A percentile compares a stretch with the other conserved stretches of the same genome.
Conservation (phyloP, 805 yeast genomes). For the Danielia reshetovae region DNA sequence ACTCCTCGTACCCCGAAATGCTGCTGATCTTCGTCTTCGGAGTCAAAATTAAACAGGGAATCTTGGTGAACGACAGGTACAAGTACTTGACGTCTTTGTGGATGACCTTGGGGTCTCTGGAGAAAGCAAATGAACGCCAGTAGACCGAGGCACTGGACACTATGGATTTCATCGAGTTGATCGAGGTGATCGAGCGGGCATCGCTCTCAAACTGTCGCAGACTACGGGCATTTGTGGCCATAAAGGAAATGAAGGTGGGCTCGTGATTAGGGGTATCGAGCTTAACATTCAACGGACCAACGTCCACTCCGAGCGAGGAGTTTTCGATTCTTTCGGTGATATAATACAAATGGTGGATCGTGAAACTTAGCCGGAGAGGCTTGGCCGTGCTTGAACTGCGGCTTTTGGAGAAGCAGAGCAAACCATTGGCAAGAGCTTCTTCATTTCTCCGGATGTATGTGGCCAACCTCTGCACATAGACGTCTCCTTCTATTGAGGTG, state of each 20-base stretch:
- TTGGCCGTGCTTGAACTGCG: conserved; percentile 29
- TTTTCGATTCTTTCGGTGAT: conserved; percentile 55
- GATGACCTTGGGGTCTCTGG: conserved; percentile 40
- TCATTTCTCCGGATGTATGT: conserved; percentile 53
- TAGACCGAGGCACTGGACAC: conserved; percentile 40
- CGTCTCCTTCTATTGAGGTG: conserved; percentile 51
- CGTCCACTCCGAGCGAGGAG: conserved; percentile 43
- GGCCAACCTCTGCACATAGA: conserved; percentile 51
- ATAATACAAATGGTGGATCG: conserved; percentile 62
- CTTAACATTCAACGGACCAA: conserved; percentile 61
- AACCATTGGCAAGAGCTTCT: conserved; percentile 55
- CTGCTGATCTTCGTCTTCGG: conserved; percentile 56
- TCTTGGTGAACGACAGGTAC: conserved; percentile 59
- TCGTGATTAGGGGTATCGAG: conserved; percentile 54
- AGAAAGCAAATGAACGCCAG: conserved; percentile 34
- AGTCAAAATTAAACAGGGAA: conserved; percentile 59
- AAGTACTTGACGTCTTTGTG: conserved; percentile 53
- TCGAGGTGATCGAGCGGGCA: conserved; percentile 51
- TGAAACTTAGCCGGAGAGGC: conserved; percentile 54
- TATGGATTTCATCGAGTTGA: conserved; percentile 52
- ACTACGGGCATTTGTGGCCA: conserved; percentile 51
- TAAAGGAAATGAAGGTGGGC: conserved; percentile 54
- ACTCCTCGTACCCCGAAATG: conserved; percentile 62
- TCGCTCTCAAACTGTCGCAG: conserved; percentile 40
- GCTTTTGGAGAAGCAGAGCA: conserved; percentile 47